Conservation (phyloP, 768 basidiomycete genomes). For the Boletus rufocinnamomeus region DNA sequence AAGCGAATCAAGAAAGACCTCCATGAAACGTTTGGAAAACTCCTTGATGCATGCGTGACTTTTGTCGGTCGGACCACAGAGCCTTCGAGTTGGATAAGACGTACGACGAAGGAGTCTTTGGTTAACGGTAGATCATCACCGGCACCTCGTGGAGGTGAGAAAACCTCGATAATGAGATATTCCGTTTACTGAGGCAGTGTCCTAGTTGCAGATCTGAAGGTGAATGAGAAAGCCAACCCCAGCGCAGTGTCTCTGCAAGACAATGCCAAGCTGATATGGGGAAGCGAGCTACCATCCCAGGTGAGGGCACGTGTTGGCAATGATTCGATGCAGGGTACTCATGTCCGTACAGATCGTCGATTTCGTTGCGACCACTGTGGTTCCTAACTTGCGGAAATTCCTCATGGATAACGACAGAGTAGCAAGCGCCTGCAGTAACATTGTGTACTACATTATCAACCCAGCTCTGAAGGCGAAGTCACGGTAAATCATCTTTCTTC, state of each 20-base stretch:
- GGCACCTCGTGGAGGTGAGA: constrained; percentile 52
- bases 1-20: constrained; percentile 84
- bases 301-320: constrained; percentile 26
- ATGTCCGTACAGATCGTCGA: constrained; percentile 56
- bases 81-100: constrained; percentile 77
- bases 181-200: constrained; percentile 2
- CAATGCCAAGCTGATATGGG: constrained; percentile 29
- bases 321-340: constrained; percentile 2
- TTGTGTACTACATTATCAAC: constrained; percentile 80
- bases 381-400: constrained; percentile 79
- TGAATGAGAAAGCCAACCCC: constrained; percentile 61
- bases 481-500: constrained; percentile 47
- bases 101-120: constrained; percentile 62
- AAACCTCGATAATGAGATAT: background rate
- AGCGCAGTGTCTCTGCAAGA: constrained; percentile 44
- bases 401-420: constrained; percentile 85
- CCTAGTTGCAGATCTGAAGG: constrained; percentile 41
- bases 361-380: constrained; percentile 65
- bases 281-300: constrained; percentile 32
- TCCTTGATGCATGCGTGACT: constrained; percentile 76
- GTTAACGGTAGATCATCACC: constrained; percentile 78
- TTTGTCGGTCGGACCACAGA: constrained; percentile 76
- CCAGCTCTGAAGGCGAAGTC: constrained; percentile 79
- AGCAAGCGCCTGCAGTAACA: constrained; percentile 73
- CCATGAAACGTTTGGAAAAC: constrained; percentile 86